Percentiles rank a stretch among this genome's conserved stretches.
Evolutionary conservation across 495 filamentous ascomycete genomes (phyloP).

Genomic region (Xylaria flabelliformis): DNA sequence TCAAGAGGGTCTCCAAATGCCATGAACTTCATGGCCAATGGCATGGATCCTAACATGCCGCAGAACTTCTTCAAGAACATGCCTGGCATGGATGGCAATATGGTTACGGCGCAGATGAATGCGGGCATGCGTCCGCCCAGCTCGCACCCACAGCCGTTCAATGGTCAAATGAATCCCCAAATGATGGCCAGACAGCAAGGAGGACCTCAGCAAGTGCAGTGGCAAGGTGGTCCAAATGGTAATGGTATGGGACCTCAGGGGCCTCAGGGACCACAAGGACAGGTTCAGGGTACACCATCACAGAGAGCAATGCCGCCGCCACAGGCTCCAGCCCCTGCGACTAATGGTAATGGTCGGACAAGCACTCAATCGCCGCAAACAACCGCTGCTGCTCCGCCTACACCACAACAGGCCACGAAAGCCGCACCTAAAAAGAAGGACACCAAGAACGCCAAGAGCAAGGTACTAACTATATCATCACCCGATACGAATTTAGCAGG

Average conservation of each 20-base stretch:
- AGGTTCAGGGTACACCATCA: conserved; percentile 75
- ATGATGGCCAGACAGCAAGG: conserved; percentile 48
- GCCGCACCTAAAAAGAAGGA: conserved; percentile 87
- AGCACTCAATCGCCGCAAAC: conserved; percentile 83
- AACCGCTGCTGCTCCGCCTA: conserved; percentile 78
- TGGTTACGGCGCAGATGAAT: conserved; percentile 62
- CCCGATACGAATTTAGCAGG: conserved; percentile 29
- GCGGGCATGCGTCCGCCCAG: conserved; percentile 86
- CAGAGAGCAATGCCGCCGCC: conserved; percentile 88
- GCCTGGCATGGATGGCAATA: conserved; percentile 61
- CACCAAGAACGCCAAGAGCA: conserved; percentile 67
- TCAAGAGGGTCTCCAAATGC: conserved; percentile 82
- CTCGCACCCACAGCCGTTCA: conserved; percentile 76
- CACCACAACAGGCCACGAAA: conserved; percentile 80
- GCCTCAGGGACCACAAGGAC: conserved; percentile 62
- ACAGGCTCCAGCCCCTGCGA: conserved; percentile 72
- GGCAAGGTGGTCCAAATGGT: conserved; percentile 68
- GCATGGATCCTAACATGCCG: conserved; percentile 65
- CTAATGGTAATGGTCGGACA: conserved; percentile 59
- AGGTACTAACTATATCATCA: conserved; percentile 70
- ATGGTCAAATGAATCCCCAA: conserved; percentile 69
- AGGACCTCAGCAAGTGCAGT: conserved; percentile 52
- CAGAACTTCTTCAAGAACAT: conserved; percentile 59
- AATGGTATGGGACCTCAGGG: conserved; percentile 69
- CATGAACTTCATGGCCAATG: conserved; percentile 73